Evolutionary conservation across 306 rosid species (phyloP).

Genomic region (Rosa chinensis): DNA sequence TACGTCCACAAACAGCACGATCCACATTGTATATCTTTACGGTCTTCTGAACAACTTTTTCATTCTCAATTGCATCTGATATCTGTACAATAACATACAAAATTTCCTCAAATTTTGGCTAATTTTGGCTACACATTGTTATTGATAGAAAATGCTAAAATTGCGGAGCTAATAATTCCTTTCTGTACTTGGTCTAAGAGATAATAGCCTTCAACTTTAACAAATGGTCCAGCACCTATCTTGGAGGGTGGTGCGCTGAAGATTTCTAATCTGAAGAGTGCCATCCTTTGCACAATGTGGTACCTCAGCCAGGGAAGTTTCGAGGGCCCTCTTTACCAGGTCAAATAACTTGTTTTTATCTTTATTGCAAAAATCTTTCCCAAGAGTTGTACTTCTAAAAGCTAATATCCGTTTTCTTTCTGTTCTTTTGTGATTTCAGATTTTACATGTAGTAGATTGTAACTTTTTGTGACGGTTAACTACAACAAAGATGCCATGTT

Average conservation of each 20-base stretch:
- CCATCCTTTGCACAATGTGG: neutral
- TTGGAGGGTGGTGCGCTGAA: neutral
- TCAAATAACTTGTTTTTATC: neutral
- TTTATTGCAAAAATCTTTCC: neutral
- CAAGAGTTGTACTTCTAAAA: neutral
- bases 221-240: neutral
- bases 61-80: slow-evolving; percentile 83
- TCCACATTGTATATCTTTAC: slow-evolving; percentile 73
- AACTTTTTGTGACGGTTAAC: neutral
- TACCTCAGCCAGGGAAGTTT: neutral
- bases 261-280: neutral
- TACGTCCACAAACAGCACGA: slow-evolving; percentile 92
- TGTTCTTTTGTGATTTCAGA: neutral
- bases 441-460: neutral
- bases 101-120: neutral
- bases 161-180: neutral
- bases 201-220: neutral
- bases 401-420: neutral
- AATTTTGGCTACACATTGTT: neutral
- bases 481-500: neutral
- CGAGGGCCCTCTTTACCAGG: neutral
- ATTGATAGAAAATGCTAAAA: slow-evolving; percentile 5
- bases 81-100: slow-evolving; percentile 50
- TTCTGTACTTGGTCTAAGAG: neutral
- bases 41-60: slow-evolving; percentile 69